A percentile compares a stretch with the other conserved stretches of the same genome.
Conservation (phyloP, 1,284 basidiomycete genomes). For the Meripilus lineatus region DNA sequence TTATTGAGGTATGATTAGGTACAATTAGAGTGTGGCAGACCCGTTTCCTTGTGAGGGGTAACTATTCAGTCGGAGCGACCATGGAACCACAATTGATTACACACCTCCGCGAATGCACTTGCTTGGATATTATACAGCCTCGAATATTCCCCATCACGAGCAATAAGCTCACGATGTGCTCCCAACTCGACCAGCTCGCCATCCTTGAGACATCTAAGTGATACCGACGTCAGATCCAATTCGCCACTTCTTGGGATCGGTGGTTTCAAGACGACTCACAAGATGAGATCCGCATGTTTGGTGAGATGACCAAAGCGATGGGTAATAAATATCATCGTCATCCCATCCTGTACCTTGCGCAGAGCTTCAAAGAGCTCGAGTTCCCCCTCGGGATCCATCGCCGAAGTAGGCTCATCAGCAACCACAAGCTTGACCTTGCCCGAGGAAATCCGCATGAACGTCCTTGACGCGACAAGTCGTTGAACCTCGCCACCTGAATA, state of each 20-base stretch:
- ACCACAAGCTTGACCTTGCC: conserved; percentile 8
- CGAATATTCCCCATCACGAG: conserved; percentile 51
- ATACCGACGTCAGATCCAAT: background rate
- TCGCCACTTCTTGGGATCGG: background rate
- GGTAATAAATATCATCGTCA: conserved; percentile 72
- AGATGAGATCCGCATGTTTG: conserved; percentile 58
- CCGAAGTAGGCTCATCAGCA: conserved; percentile 14
- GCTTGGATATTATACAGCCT: conserved; percentile 49
- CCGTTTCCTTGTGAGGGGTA: too few species aligned
- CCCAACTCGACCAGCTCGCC: conserved; percentile 51
- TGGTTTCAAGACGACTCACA: conserved; percentile 45
- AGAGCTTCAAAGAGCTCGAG: conserved; percentile 55
- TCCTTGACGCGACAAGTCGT: conserved; percentile 13
- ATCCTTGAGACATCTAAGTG: conserved; percentile 55
- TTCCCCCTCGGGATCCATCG: conserved; percentile 15
- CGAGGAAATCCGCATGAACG: conserved; percentile 13
- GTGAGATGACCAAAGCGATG: conserved; percentile 70
- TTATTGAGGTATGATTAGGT: too few species aligned
- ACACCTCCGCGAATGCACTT: background rate
- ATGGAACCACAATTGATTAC: too few species aligned
- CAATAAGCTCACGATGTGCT: conserved; percentile 51
- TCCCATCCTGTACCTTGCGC: conserved; percentile 51
- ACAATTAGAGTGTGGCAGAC: too few species aligned
- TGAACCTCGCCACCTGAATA: conserved; percentile 14
- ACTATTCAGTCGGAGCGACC: too few species aligned